These are phyloP conservation scores for Gymnopilus dilepis DNA, from an alignment of 768 basidiomycete genomes.

Conservation along the genomic window DNA sequence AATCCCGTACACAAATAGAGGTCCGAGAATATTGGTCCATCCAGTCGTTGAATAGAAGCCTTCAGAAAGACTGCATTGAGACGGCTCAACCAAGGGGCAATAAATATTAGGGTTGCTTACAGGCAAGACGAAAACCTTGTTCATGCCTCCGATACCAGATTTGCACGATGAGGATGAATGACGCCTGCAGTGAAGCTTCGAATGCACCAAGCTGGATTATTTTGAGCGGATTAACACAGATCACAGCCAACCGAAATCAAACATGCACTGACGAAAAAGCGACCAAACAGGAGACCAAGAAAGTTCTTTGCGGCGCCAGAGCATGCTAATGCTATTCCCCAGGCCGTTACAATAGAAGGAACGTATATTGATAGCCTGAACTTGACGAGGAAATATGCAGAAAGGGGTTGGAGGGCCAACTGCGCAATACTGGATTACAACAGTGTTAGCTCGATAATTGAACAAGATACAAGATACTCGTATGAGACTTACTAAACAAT, in stretches of 20 bases:
- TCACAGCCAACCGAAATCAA: too few species aligned
- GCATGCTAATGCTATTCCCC: constrained; percentile 37
- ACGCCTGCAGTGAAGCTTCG: constrained; percentile 36
- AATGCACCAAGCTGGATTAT: constrained; percentile 36
- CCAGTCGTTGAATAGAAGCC: constrained; percentile 39
- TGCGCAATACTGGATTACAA: constrained; percentile 33
- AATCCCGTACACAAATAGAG: constrained; percentile 41
- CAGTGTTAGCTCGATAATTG: too few species aligned
- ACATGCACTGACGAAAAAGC: constrained; percentile 35
- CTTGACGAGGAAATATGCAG: constrained; percentile 37
- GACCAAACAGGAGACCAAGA: constrained; percentile 33
- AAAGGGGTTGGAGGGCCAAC: constrained; percentile 38
- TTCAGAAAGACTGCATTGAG: constrained; percentile 8
- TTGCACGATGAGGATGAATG: constrained; percentile 38
- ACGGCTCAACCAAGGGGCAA: too few species aligned
- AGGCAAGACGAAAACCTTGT: constrained; percentile 38
- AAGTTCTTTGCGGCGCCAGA: constrained; percentile 38
- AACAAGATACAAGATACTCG: too few species aligned
- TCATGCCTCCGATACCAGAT: constrained; percentile 43
- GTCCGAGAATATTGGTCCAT: constrained; percentile 40
- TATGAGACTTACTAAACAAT: constrained; percentile 32
- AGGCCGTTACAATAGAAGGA: constrained; percentile 37
- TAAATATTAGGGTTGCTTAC: constrained; percentile 22
- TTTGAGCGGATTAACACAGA: not conserved
- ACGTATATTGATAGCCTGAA: constrained; percentile 37